Conservation (phyloP, 805 yeast genomes). For the Myxozyma vanderwaltii region DNA sequence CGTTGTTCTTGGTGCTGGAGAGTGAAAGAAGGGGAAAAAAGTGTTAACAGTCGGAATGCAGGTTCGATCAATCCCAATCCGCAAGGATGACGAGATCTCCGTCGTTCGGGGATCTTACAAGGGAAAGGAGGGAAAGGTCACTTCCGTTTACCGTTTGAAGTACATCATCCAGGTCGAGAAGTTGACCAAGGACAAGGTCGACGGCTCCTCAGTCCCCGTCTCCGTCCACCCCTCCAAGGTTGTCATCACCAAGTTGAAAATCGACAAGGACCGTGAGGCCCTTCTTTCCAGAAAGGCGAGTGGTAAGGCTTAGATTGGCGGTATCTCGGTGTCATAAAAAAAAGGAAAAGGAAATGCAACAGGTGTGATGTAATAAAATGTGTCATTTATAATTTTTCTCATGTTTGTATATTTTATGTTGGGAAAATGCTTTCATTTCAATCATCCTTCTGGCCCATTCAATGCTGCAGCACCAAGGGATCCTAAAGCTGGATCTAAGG, state of each 20-base stretch:
- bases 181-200: conserved; percentile 95
- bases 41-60: conserved; percentile 2
- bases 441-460: background rate
- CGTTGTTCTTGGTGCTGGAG: background rate
- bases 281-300: conserved; percentile 54
- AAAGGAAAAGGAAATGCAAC: conserved; percentile 6
- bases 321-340: background rate
- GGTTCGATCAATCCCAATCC: conserved; percentile 92
- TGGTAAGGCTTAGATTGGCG: conserved; percentile 15
- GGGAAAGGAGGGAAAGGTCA: conserved; percentile 98
- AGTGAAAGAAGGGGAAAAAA: background rate
- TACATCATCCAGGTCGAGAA: conserved; percentile 95
- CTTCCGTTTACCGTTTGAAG: conserved; percentile 98
- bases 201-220: conserved; percentile 96
- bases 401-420: conserved; percentile 11
- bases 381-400: conserved; percentile 11
- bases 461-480: background rate
- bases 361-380: conserved; percentile 21
- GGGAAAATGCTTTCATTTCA: conserved; percentile 14
- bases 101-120: conserved; percentile 99
- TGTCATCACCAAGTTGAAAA: conserved; percentile 96
- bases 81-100: conserved; percentile 93
- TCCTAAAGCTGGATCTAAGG: background rate
- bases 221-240: conserved; percentile 98
- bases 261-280: conserved; percentile 98